phyloP scores from a whole-genome alignment of 177 flowering plant genomes.

The Telopea speciosissima region DNA sequence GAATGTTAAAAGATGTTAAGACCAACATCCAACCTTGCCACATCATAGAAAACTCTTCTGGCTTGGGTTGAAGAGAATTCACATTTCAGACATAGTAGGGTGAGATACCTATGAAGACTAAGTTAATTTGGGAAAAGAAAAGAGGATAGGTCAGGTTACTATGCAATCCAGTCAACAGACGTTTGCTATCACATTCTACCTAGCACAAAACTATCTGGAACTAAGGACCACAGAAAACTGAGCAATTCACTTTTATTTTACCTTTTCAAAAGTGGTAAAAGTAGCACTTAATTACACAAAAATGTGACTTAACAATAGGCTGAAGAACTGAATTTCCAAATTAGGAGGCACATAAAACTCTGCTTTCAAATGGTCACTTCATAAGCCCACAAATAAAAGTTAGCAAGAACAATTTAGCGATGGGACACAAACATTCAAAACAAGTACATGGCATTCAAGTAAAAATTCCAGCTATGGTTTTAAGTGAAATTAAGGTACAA shows the following conservation, averaged over 20 bases:
- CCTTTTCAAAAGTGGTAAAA: background rate
- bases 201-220: background rate
- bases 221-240: background rate
- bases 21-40: background rate
- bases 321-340: background rate
- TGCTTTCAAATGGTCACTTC: background rate
- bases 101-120: background rate
- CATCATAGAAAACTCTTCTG: background rate
- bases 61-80: background rate
- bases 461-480: too few relatives aligned
- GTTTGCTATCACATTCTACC: background rate
- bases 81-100: background rate
- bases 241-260: background rate
- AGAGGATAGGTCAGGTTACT: background rate
- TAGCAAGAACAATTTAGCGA: background rate
- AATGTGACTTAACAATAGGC: too few relatives aligned
- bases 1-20: constrained; percentile 2
- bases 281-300: background rate
- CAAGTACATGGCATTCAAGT: background rate
- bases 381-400: background rate
- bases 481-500: too few relatives aligned
- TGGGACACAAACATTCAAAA: background rate
- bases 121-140: background rate
- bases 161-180: background rate
- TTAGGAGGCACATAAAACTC: background rate